phyloP scores from a whole-genome alignment of 2,329 filamentous ascomycete species.

The Verticillium isaacii region DNA sequence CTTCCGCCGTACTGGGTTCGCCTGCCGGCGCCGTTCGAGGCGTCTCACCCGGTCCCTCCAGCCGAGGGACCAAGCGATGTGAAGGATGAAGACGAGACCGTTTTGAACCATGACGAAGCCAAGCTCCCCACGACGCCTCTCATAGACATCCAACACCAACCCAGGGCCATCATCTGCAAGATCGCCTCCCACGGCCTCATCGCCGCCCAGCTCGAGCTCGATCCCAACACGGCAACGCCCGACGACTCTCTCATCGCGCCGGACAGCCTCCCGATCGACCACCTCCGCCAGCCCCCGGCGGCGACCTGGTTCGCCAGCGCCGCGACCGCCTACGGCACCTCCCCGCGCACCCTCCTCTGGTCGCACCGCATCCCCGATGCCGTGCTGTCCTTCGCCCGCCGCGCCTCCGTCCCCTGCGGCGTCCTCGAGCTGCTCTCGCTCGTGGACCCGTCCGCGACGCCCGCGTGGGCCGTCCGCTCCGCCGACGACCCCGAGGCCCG shows the following conservation, averaged over 20 bases:
- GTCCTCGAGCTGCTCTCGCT: slow-evolving; percentile 50
- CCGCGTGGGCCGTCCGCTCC: slow-evolving; percentile 43
- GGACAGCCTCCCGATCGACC: slow-evolving; percentile 40
- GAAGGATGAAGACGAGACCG: neutral
- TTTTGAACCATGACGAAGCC: neutral
- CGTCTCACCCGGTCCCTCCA: neutral
- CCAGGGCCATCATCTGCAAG: slow-evolving; percentile 38
- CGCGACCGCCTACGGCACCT: slow-evolving; percentile 50
- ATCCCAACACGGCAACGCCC: neutral
- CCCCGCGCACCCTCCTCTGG: slow-evolving; percentile 53
- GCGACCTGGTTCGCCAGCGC: slow-evolving; percentile 52
- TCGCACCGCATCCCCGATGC: slow-evolving; percentile 53
- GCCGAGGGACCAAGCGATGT: slow-evolving; percentile 1
- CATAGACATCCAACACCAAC: slow-evolving; percentile 2
- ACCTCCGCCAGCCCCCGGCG: slow-evolving; percentile 29
- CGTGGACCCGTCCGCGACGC: slow-evolving; percentile 45
- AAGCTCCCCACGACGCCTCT: neutral
- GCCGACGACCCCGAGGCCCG: slow-evolving; percentile 31
- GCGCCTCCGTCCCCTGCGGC: slow-evolving; percentile 53
- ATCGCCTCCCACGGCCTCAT: slow-evolving; percentile 42
- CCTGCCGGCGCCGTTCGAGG: slow-evolving; percentile 29
- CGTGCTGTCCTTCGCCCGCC: slow-evolving; percentile 44
- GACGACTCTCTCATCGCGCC: slow-evolving; percentile 16
- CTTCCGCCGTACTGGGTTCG: slow-evolving; percentile 57
- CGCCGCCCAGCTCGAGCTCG: slow-evolving; percentile 34